These are phyloP conservation scores for Nakaseomyces uthaithaninus DNA, from an alignment of 1,139 yeast species.

Conservation along the genomic window DNA sequence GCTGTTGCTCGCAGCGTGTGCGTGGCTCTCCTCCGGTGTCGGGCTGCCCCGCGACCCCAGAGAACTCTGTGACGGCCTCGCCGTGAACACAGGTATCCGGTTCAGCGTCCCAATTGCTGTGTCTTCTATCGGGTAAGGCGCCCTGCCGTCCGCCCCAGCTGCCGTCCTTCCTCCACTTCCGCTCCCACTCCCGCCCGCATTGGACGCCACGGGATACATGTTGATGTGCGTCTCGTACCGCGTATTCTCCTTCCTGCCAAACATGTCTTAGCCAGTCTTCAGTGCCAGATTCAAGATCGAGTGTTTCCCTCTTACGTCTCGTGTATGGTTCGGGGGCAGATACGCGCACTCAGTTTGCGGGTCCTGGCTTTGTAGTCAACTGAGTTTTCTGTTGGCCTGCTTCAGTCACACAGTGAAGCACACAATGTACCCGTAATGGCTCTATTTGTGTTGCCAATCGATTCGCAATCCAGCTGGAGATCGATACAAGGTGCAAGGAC, in stretches of 20 bases:
- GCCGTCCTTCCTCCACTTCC: not conserved
- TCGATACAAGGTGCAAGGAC: too few relatives aligned
- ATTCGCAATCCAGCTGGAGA: too few relatives aligned
- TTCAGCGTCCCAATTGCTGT: constrained; percentile 13
- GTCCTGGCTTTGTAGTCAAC: too few relatives aligned
- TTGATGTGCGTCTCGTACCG: constrained; percentile 7
- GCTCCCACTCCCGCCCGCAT: not conserved
- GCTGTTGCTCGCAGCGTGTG: constrained; percentile 7
- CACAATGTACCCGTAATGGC: too few relatives aligned
- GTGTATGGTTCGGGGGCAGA: too few relatives aligned
- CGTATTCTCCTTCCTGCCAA: not conserved
- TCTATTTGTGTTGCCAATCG: too few relatives aligned
- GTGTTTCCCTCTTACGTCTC: too few relatives aligned
- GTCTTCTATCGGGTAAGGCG: constrained; percentile 22
- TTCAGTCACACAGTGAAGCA: too few relatives aligned
- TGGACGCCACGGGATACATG: not conserved
- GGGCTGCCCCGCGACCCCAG: constrained; percentile 6
- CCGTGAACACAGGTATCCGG: constrained; percentile 14
- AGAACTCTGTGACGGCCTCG: constrained; percentile 9
- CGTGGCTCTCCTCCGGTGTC: constrained; percentile 3
- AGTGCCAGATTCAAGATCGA: too few relatives aligned
- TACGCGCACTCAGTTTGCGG: too few relatives aligned
- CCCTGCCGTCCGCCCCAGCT: not conserved
- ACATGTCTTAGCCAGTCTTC: not conserved
- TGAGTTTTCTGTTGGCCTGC: too few relatives aligned